These are phyloP conservation scores for Xylaria intraflava DNA, from an alignment of 495 filamentous ascomycete species.

Conservation along the genomic window DNA sequence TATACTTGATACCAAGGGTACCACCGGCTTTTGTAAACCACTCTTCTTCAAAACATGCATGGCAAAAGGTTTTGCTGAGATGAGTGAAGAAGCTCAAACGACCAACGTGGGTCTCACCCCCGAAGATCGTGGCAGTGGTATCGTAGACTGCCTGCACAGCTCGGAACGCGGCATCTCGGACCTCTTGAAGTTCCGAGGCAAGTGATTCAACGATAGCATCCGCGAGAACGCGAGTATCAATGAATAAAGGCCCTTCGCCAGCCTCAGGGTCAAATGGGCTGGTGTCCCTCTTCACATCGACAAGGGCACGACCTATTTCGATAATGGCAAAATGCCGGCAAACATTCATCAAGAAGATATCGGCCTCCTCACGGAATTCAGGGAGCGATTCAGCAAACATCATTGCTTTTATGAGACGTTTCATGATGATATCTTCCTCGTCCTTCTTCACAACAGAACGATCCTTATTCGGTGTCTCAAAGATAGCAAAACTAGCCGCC, in stretches of 20 bases:
- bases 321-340: slow-evolving; percentile 85
- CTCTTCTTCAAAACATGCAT: slow-evolving; percentile 92
- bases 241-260: slow-evolving; percentile 77
- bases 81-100: slow-evolving; percentile 76
- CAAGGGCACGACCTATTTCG: slow-evolving; percentile 77
- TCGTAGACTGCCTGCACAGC: slow-evolving; percentile 71
- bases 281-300: slow-evolving; percentile 61
- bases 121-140: slow-evolving; percentile 74
- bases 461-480: slow-evolving; percentile 66
- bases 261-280: slow-evolving; percentile 74
- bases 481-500: slow-evolving; percentile 52
- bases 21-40: slow-evolving; percentile 97
- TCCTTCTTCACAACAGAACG: slow-evolving; percentile 81
- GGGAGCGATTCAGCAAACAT: slow-evolving; percentile 80
- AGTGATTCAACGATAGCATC: slow-evolving; percentile 84
- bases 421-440: slow-evolving; percentile 69
- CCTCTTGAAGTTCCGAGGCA: slow-evolving; percentile 68
- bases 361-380: slow-evolving; percentile 68
- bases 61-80: slow-evolving; percentile 74
- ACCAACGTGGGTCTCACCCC: slow-evolving; percentile 58
- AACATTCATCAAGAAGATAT: slow-evolving; percentile 65
- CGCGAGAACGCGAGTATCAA: slow-evolving; percentile 79
- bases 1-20: slow-evolving; percentile 75
- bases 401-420: slow-evolving; percentile 79
- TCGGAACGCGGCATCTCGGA: slow-evolving; percentile 77